Evolutionary conservation across 257 asterid genomes (phyloP).

Genomic region (Paulownia fortunei): DNA sequence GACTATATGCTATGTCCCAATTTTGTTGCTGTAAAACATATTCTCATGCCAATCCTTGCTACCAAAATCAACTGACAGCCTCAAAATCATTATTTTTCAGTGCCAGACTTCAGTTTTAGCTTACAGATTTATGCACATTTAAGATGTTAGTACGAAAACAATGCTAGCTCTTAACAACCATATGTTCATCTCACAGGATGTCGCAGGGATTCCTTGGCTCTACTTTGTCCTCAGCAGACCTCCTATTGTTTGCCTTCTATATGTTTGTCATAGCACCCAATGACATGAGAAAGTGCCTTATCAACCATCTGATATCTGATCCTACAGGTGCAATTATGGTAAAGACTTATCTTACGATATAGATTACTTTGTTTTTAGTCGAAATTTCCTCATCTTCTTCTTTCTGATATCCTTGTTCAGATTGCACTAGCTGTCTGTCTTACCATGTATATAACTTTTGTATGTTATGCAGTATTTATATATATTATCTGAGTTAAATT

Average conservation of each 20-base stretch:
- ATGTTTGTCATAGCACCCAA: conserved; percentile 96
- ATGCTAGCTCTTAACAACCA: conserved; percentile 4
- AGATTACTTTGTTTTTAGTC: conserved; percentile 8
- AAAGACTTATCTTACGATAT: conserved; percentile 75
- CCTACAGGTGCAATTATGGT: conserved; percentile 93
- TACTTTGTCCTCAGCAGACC: conserved; percentile 85
- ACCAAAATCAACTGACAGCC: background rate
- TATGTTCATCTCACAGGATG: conserved; percentile 72
- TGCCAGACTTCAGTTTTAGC: background rate
- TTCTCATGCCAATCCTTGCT: background rate
- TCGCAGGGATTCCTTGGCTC: conserved; percentile 99
- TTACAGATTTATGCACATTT: background rate
- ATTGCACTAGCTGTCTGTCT: conserved; percentile 12
- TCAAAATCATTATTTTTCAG: background rate
- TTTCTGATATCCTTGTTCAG: conserved; percentile 16
- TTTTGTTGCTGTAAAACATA: background rate
- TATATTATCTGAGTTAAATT: background rate
- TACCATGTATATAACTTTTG: conserved; percentile 23
- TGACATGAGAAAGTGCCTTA: conserved; percentile 84
- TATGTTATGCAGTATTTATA: conserved; percentile 5
- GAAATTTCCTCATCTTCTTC: background rate
- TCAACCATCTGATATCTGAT: conserved; percentile 91
- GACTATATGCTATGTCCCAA: background rate
- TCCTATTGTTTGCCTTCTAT: conserved; percentile 78
- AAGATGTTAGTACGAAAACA: background rate